Percentiles rank a stretch among this genome's conserved stretches.
These are phyloP conservation scores for Zymoseptoria pseudotritici DNA, from an alignment of 2,329 filamentous ascomycete species.

Conservation along the genomic window DNA sequence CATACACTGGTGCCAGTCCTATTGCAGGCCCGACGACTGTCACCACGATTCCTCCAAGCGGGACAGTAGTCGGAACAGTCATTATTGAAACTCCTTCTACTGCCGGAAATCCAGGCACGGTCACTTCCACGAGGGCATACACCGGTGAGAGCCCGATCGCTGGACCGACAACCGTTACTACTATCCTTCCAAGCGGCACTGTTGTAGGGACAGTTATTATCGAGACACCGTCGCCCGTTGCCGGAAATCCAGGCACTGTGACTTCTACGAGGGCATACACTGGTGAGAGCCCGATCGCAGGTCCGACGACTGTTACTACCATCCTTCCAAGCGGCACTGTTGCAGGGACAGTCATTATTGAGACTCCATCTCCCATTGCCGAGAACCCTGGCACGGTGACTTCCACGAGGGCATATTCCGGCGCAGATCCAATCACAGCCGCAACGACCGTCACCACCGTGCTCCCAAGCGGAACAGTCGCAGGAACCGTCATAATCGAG, in stretches of 20 bases:
- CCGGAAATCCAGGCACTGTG: not conserved
- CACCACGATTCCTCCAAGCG: conserved; percentile 4
- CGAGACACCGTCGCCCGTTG: not conserved
- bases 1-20: not conserved
- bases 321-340: conserved; percentile 1
- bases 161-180: not conserved
- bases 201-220: not conserved
- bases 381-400: not conserved
- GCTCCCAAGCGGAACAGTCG: not conserved
- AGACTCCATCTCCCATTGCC: not conserved
- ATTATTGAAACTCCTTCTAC: conserved; percentile 3
- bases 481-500: not conserved
- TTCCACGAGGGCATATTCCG: not conserved
- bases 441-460: not conserved
- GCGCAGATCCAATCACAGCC: not conserved
- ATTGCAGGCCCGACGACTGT: conserved; percentile 1
- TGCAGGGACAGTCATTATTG: conserved; percentile 3
- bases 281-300: not conserved
- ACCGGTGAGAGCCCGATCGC: not conserved
- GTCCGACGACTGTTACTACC: conserved; percentile 1
- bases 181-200: not conserved
- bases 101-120: not conserved
- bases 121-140: not conserved
- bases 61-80: conserved; percentile 2
- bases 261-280: conserved; percentile 1